Base-by-base conservation (phyloP, 2,329 filamentous ascomycete genomes). In the Neopestalotiopsis sp. region DNA sequence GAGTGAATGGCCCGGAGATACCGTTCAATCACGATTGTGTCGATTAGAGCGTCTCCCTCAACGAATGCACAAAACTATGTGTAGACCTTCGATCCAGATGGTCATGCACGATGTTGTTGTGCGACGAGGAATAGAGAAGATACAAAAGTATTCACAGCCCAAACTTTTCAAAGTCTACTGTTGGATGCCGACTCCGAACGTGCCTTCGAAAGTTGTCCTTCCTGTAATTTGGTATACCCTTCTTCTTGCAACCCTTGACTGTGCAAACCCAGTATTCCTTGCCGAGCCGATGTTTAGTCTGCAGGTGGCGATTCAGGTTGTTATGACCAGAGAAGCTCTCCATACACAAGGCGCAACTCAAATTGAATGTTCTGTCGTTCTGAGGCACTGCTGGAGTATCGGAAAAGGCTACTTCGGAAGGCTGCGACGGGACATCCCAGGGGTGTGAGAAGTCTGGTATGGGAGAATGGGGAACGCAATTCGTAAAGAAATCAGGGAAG, bases 261-360 rank as follows among this genome's bases (percentile, higher is more conserved):
- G 63, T 65, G 32, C 63, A 65, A 30, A 38, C 28, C 63, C 63
- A 65, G 63, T 65, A 65, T 12, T 65, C 63, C 28, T 65, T 65
- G 30, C 45, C 63, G 14, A 17, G 28, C 34, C 30, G 32, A 40
- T 65, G 63, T 34, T n/a, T 65, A 13, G 63, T 28, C 38, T 65
- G n/a, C 45, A 65, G 9, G 52, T 65, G 63, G 7, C 63, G 63
- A 12, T 34, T 57, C 17, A 65, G 52, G 10, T 34, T 57, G 13
- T 38, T 65, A 12, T 38, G 14, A 13, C 63, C 14, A 38, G 45
- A 42, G 28, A 65, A 65, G 6, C 9, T 58, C 45, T 65, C 30
- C 12, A 56, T 45, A 45, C 63, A 65, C 24, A 65, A 28, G 6
- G 7, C 63, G 32, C 63, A 65, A 14, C 30, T 20, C 3, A 20